phyloP scores from a whole-genome alignment of 805 yeast genomes.

The Candida ortonii region DNA sequence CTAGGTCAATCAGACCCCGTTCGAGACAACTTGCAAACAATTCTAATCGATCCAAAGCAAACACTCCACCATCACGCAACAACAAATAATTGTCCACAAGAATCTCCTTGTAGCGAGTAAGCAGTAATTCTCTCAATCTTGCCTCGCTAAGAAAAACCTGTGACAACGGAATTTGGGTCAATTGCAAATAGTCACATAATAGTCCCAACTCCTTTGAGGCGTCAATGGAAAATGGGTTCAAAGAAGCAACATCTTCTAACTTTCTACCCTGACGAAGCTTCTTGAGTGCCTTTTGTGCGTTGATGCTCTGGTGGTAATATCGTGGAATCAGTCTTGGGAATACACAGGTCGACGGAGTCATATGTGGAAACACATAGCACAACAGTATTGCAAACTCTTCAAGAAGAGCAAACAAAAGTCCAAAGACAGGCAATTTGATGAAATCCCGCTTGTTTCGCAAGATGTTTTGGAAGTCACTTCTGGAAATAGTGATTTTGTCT shows the following conservation, averaged over 20 bases:
- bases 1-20: conserved; percentile 48
- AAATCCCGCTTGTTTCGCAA: conserved; percentile 50
- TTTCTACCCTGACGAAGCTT: conserved; percentile 14
- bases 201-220: conserved; percentile 34
- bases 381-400: conserved; percentile 57
- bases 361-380: conserved; percentile 49
- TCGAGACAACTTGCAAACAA: conserved; percentile 52
- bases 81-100: conserved; percentile 52
- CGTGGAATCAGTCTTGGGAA: conserved; percentile 46
- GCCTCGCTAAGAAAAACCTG: conserved; percentile 36
- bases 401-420: conserved; percentile 47
- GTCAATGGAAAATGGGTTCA: conserved; percentile 49
- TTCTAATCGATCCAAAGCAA: conserved; percentile 49
- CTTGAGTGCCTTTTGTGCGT: conserved; percentile 22
- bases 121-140: conserved; percentile 36
- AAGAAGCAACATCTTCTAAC: conserved; percentile 30
- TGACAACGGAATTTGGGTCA: conserved; percentile 43
- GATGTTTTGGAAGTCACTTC: conserved; percentile 50
- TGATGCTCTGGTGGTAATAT: conserved; percentile 32
- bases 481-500: conserved; percentile 20
- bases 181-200: conserved; percentile 34
- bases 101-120: conserved; percentile 41
- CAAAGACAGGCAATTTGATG: conserved; percentile 57
- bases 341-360: conserved; percentile 62
- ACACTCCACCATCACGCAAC: conserved; percentile 42